Conservation (phyloP, 768 basidiomycete genomes). For the Lyophyllum atratum region DNA sequence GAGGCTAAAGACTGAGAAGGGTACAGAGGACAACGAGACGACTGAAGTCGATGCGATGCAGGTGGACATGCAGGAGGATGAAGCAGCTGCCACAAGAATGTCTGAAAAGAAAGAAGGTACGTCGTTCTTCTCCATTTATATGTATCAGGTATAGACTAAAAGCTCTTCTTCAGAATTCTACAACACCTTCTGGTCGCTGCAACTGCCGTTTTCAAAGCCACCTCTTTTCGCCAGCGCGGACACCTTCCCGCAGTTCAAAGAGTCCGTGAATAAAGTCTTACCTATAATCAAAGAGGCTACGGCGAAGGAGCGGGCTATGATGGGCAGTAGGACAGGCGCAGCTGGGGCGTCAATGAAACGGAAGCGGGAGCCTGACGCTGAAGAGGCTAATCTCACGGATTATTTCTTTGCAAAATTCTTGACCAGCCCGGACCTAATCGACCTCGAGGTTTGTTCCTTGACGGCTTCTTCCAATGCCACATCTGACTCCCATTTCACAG, state of each 20-base stretch:
- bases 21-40: conserved; percentile 19
- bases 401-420: conserved; percentile 96
- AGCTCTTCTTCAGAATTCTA: conserved; percentile 68
- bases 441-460: conserved; percentile 68
- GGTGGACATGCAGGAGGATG: conserved; percentile 48
- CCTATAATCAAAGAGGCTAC: conserved; percentile 85
- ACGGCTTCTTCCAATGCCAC: neutral
- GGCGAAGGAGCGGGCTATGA: conserved; percentile 85
- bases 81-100: conserved; percentile 27
- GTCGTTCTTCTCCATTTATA: too few relatives aligned
- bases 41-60: conserved; percentile 56
- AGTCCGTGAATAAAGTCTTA: conserved; percentile 70
- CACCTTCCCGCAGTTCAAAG: conserved; percentile 66
- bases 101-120: conserved; percentile 67
- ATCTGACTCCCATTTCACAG: conserved; percentile 36
- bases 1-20: conserved; percentile 31
- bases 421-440: conserved; percentile 83
- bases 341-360: conserved; percentile 53
- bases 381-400: conserved; percentile 58
- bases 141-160: too few relatives aligned
- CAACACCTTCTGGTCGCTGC: conserved; percentile 87
- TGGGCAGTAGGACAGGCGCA: conserved; percentile 64
- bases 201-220: conserved; percentile 83
- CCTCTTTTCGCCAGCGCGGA: conserved; percentile 60
- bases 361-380: conserved; percentile 63